Evolutionary conservation across 306 rosid species (phyloP), one percentile per base, ranked within the genome.

Genomic region (Sindora glabra): DNA sequence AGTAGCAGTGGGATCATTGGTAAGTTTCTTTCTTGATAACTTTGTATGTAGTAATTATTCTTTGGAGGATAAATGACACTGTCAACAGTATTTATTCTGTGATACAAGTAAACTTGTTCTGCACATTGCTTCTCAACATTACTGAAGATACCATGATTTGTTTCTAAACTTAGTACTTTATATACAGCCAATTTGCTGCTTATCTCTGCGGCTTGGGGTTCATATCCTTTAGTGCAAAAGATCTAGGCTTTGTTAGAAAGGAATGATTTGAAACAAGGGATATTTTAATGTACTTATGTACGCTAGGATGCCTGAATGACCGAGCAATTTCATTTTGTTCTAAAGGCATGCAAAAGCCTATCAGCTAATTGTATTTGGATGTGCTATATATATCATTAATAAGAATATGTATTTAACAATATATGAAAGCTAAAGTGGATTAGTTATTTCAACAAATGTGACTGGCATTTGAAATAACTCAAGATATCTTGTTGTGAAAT

Each of bases 1-100:
- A 67, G 96, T 92, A 70, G 98, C 98, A 49, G 85, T 86, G 66
- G 98, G 98, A 72, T 83, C 98, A 32, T 69, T 92, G 98, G 98
- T 92, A 12, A 60, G 40, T 54, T 39, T 63, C 38, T 6, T 13
- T 55, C 70, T 21, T 23, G n/a, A 63, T 16, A 18, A 22, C 1
- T 39, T 5, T 15, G 44, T 14, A 18, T 1, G 22, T 36, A 45
- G 12, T 8, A 12, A 58, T 25, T 11, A 15, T 34, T 12, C 13
- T 59, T 15, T 48, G 30, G 15, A 55, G 34, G 33, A 40, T 48
- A 18, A 30, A 42, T 39, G 15, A 40, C 41, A 42, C 15, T 40
- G 21, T 48, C n/a, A n/a, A n/a, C n/a, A n/a, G n/a, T n/a, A n/a
- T 47, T n/a, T 30, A 14, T 36, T 52, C 8, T 47, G 29, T 52